Percentiles rank a stretch among this genome's conserved stretches.
These are phyloP conservation scores for Collybia nuda DNA, from an alignment of 768 basidiomycete species.

Conservation along the genomic window DNA sequence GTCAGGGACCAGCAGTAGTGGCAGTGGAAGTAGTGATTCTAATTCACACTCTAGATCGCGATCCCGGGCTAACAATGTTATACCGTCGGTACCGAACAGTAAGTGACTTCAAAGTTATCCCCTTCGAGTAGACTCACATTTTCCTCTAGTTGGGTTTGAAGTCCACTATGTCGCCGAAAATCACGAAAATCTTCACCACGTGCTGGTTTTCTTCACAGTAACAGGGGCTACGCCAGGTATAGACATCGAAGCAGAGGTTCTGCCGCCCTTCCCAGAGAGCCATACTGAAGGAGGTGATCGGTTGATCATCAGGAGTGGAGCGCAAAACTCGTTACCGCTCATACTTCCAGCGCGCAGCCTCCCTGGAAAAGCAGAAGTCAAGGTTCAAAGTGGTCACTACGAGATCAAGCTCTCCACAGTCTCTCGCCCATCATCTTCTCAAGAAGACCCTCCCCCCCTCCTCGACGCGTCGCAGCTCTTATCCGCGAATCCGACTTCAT, in stretches of 20 bases:
- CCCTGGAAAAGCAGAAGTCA: constrained; percentile 62
- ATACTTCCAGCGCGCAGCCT: constrained; percentile 53
- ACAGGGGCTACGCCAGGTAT: constrained; percentile 45
- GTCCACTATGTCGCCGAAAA: constrained; percentile 66
- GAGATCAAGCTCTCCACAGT: constrained; percentile 67
- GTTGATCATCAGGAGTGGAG: constrained; percentile 61
- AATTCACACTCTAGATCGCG: constrained; percentile 15
- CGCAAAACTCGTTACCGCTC: constrained; percentile 56
- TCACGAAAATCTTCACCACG: constrained; percentile 81
- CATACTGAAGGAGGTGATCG: constrained; percentile 47
- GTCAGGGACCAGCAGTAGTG: constrained; percentile 9
- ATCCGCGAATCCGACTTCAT: constrained; percentile 54
- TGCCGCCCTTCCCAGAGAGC: constrained; percentile 42
- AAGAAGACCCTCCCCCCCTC: constrained; percentile 41
- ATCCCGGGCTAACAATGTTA: constrained; percentile 14
- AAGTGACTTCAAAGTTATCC: background rate
- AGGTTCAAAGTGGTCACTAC: constrained; percentile 56
- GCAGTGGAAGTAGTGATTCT: background rate
- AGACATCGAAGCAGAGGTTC: constrained; percentile 67
- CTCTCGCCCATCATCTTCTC: constrained; percentile 13
- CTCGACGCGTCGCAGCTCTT: constrained; percentile 72
- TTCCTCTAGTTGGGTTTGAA: constrained; percentile 34
- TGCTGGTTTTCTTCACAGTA: constrained; percentile 72
- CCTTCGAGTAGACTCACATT: background rate
- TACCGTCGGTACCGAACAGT: constrained; percentile 17